Base-by-base conservation (phyloP, 306 rosid genomes). In the Spatholobus suberectus region DNA sequence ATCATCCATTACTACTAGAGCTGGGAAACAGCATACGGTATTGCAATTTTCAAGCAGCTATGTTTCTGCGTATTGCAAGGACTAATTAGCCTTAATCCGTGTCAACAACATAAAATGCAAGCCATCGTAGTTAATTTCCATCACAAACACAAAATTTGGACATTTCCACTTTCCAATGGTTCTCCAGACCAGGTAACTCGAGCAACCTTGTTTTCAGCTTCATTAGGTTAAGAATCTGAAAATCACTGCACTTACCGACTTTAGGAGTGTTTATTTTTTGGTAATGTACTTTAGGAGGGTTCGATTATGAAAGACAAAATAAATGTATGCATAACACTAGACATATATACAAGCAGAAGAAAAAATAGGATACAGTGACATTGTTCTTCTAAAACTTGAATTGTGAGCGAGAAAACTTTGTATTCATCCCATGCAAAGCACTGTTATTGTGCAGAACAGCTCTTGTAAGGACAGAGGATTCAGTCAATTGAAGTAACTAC, bases 401-500 rank as follows among this genome's bases (percentile, higher is more conserved):
- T 6, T 52, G 26, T 72, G 59, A 71, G 66, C 1, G 32, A 32
- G 34, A 58, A 40, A 43, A 21, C 62, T 54, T 21, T 14, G 6
- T 5, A 54, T 13, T 67, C 76, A 38, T 54, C 26, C 67, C 76
- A 52, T 10, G 23, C 20, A 1, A 49, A 32, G 34, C 11, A 21
- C 5, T 59, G 26, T 84, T 62, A 26, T 7, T 49, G n/a, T 73
- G 34, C 67, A n/a, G 43, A 35, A 46, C 17, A 77, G 62, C 68
- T 32, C 46, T 20, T 54, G 44, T 17, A n/a, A 47, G 58, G 14
- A 59, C 26, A 49, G 27, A 17, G 47, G 47, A 62, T 35, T 77
- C 66, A 26, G 21, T 46, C 5, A 68, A 15, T 51, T 62, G 82
- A 59, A 70, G 80, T 76, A 84, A 61, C 91, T 86, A 89, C 80